Base-by-base conservation (phyloP, 2,329 filamentous ascomycete species). In the Epichloe bromicola region DNA sequence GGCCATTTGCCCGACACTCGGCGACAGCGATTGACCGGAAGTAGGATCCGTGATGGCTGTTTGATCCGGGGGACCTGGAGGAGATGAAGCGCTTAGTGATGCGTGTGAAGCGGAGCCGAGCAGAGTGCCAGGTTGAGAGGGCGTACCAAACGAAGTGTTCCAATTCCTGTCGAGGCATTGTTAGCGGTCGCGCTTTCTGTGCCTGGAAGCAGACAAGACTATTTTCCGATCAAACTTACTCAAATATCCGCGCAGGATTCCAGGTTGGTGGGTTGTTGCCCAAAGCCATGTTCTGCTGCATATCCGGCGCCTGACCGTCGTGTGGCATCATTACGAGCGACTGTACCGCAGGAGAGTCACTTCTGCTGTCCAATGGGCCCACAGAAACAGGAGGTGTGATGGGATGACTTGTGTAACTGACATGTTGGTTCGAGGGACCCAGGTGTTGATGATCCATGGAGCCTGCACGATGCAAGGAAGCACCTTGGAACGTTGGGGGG, bases 61-160 rank as follows among this genome's bases (percentile, higher is more conserved):
- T 41, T 77, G 66, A 65, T 80, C 77, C 58, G 74, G 67, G 57
- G 71, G 70, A 70, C 72, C 74, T 70, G 75, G 66, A 63, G 75
- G 72, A 57, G 73, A 70, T 56, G 73, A 45, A 36, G 17, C 20
- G 17, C 43, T 53, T 63, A 36, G 54, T 34, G 61, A 74, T 65
- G 66, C 65, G 61, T 74, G 71, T 58, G 71, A 64, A 54, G 58
- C 58, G 66, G 67, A 59, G 38, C 37, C 46, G 30, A 26, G 11
- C 51, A 63, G 57, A 51, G 61, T 54, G 45, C 65, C 58, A 54
- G 62, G 48, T 45, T 65, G 61, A 51, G 60, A 55, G 48, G 80
- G 81, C 67, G 83, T 86, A 74, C 88, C 87, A 71, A 96, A 97
- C 57, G 91, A 90, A 63, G 86, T 83, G 68, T 95, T 90, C 90